phyloP scores from a whole-genome alignment of 805 yeast species.

The Starmerella vaccinii region DNA sequence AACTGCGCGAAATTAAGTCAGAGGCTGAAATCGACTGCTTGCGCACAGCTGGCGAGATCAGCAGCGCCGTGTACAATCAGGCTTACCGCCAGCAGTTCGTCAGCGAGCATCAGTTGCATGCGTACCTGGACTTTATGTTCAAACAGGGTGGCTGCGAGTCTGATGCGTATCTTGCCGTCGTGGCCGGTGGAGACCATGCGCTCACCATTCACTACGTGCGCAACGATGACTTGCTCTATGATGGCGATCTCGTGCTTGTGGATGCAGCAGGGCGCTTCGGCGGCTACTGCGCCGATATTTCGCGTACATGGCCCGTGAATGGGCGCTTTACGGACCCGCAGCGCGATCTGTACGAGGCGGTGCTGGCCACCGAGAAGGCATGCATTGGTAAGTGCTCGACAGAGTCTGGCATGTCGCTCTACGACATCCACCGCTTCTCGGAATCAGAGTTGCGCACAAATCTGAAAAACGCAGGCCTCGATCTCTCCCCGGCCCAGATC shows the following conservation, averaged over 20 bases:
- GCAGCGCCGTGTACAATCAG: slow-evolving; percentile 71
- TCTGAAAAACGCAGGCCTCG: slow-evolving; percentile 63
- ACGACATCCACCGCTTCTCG: slow-evolving; percentile 67
- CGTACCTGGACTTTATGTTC: slow-evolving; percentile 74
- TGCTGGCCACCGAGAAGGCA: slow-evolving; percentile 65
- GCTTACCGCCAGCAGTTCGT: slow-evolving; percentile 55
- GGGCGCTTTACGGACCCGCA: slow-evolving; percentile 70
- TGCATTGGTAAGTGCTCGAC: slow-evolving; percentile 65
- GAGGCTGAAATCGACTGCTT: slow-evolving; percentile 64
- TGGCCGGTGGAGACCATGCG: slow-evolving; percentile 87
- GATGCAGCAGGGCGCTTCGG: slow-evolving; percentile 94
- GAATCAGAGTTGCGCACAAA: slow-evolving; percentile 50
- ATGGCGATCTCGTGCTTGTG: slow-evolving; percentile 75
- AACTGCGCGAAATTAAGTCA: slow-evolving; percentile 56
- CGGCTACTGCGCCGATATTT: slow-evolving; percentile 91
- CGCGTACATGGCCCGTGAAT: slow-evolving; percentile 89
- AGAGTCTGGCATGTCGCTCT: slow-evolving; percentile 43
- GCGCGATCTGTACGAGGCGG: slow-evolving; percentile 78
- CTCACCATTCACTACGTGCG: slow-evolving; percentile 87
- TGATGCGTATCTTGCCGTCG: slow-evolving; percentile 89
- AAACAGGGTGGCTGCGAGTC: slow-evolving; percentile 80
- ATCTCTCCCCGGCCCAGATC: slow-evolving; percentile 25
- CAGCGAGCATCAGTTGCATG: slow-evolving; percentile 68
- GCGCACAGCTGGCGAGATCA: slow-evolving; percentile 73
- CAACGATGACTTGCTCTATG: slow-evolving; percentile 69